Evolutionary conservation across 1,139 yeast species (phyloP), one percentile per base, ranked within the genome.

Genomic region (Lodderomyces elongisporus): DNA sequence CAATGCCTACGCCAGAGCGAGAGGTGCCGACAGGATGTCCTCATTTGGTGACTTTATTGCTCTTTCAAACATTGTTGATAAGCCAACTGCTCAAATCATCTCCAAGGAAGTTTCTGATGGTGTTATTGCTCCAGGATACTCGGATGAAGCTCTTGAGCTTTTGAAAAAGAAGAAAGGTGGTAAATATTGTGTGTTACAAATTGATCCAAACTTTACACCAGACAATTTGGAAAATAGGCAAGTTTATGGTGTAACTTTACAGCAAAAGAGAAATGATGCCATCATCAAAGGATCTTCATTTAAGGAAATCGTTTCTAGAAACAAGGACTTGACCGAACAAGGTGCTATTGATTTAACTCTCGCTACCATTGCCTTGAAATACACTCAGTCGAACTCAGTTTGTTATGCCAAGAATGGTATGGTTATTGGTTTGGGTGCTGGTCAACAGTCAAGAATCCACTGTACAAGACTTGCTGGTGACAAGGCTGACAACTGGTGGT

Each of bases 1-100:
- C 44, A 85, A 85, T 56, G 98, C 98, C 40, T 91, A 91, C 55
- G 98, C 98, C 28, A 84, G 98, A 66, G 98, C 98, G 36, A 84
- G 98, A 66, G 98, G 98, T 61, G 98, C 98, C 47, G 98, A 91
- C 68, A 83, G 98, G 74, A 91, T 91, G 98, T 88, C 97, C 10
- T 85, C 96, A 12, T 91, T 91, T 56, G 98, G 98, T 58, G 98
- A 91, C 66, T 91, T 89, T 74, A 91, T 91, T 55, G 98, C 98
- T 36, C 74, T 91, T 45, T 87, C 96, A 41, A 89, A 89, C 71
- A 85, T 85, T 63, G 98, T 91, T 46, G 98, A 91, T 61, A 70
- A 84, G 38, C 89, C 96, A 57, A 91, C 98, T 40, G 98, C 98
- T 37, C 85, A 85, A 64, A 91, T 91, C 64, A 91, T 91, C 59